phyloP scores from a whole-genome alignment of 2,329 filamentous ascomycete species.

The Fusarium nygamai region DNA sequence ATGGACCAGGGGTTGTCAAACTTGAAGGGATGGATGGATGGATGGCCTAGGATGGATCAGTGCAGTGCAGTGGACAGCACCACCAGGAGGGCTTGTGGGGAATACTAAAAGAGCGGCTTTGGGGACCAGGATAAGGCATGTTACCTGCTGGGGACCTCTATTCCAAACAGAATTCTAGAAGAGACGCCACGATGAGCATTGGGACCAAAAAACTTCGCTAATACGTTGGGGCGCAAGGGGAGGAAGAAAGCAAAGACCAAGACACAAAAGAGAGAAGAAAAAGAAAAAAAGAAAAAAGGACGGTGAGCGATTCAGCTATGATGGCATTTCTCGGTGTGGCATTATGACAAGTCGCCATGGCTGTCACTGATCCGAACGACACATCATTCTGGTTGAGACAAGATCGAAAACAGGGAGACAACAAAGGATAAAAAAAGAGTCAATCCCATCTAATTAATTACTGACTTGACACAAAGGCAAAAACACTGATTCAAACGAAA shows the following conservation, averaged over 20 bases:
- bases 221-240: constrained; percentile 22
- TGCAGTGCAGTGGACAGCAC: neutral
- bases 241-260: constrained; percentile 11
- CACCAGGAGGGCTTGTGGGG: constrained; percentile 36
- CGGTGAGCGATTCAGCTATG: constrained; percentile 34
- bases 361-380: constrained; percentile 23
- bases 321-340: constrained; percentile 34
- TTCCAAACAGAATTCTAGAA: constrained; percentile 45
- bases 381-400: constrained; percentile 35
- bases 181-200: constrained; percentile 32
- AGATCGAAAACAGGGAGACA: constrained; percentile 21
- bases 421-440: constrained; percentile 3
- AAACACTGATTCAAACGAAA: constrained; percentile 25
- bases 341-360: constrained; percentile 34
- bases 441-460: neutral
- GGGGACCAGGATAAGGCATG: constrained; percentile 32
- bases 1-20: constrained; percentile 32
- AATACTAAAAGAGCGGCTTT: constrained; percentile 34
- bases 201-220: constrained; percentile 12
- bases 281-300: constrained; percentile 9
- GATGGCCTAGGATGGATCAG: neutral
- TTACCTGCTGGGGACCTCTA: constrained; percentile 32
- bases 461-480: constrained; percentile 11
- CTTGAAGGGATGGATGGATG: constrained; percentile 29
- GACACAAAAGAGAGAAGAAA: neutral